Evolutionary conservation across 345 rosid species (phyloP).

Genomic region (Reutealis trisperma): DNA sequence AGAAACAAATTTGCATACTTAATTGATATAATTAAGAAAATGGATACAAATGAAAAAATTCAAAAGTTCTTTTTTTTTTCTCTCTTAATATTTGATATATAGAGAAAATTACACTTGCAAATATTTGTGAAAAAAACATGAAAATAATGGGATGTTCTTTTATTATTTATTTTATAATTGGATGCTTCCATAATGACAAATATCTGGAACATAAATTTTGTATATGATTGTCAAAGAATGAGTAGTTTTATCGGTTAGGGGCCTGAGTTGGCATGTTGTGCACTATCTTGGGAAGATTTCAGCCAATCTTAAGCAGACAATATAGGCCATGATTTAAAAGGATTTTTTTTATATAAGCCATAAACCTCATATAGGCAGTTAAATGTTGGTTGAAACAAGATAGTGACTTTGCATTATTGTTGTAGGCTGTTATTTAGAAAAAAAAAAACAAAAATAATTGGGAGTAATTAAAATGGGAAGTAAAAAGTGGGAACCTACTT

Average conservation of each 20-base stretch:
- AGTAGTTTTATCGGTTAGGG: not conserved
- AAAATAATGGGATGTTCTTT: not conserved
- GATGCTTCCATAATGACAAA: not conserved
- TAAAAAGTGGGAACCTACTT: no score
- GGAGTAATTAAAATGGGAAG: no score
- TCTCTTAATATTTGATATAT: no score
- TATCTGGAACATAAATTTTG: not conserved
- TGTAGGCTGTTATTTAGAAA: not conserved
- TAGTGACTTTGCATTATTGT: not conserved
- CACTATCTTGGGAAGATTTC: not conserved
- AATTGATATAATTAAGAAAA: no score
- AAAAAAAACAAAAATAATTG: not conserved
- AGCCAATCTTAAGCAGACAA: not conserved
- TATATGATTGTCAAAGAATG: not conserved
- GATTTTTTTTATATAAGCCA: slow-evolving; percentile 1
- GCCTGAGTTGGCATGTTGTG: not conserved
- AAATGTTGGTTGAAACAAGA: slow-evolving; percentile 18
- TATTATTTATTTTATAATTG: not conserved
- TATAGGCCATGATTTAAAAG: not conserved
- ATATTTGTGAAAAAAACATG: no score
- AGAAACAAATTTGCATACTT: no score
- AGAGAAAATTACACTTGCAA: no score
- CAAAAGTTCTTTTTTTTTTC: no score
- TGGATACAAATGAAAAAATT: no score
- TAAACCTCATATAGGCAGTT: not conserved